Evolutionary conservation across 306 rosid species (phyloP).

Genomic region (Echinosophora koreensis): DNA sequence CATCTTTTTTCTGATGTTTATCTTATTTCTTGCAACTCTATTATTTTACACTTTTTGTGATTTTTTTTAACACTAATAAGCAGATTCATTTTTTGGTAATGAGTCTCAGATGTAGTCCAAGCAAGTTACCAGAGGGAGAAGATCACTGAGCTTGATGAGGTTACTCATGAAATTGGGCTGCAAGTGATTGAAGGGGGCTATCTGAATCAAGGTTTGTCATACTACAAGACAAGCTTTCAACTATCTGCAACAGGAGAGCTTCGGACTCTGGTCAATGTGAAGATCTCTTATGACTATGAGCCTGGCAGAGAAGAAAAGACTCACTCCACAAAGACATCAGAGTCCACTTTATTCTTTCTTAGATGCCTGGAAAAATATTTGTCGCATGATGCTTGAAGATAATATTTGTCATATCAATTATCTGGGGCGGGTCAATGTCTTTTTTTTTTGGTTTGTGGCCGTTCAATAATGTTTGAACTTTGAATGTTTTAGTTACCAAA

Average conservation of each 20-base stretch:
- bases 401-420: background rate
- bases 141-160: conserved; percentile 65
- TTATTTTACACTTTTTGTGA: background rate
- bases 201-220: conserved; percentile 63
- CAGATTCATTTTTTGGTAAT: background rate
- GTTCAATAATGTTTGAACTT: no score
- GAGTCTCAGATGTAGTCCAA: conserved; percentile 37
- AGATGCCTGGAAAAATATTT: conserved; percentile 55
- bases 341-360: conserved; percentile 54
- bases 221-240: conserved; percentile 60
- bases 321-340: conserved; percentile 45
- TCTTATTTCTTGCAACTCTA: background rate
- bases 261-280: conserved; percentile 60
- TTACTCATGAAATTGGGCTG: conserved; percentile 56
- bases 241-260: conserved; percentile 43
- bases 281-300: conserved; percentile 63
- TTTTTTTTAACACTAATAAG: background rate
- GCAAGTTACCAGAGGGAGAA: conserved; percentile 59
- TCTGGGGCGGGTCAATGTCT: background rate
- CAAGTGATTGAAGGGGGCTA: conserved; percentile 68
- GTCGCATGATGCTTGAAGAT: conserved; percentile 33
- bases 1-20: background rate
- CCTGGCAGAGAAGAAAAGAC: conserved; percentile 48
- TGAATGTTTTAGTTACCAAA: no score
- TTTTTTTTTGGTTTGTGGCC: background rate